Evolutionary conservation across 2,329 filamentous ascomycete species (phyloP).

Genomic region (Arthroderma sp.): DNA sequence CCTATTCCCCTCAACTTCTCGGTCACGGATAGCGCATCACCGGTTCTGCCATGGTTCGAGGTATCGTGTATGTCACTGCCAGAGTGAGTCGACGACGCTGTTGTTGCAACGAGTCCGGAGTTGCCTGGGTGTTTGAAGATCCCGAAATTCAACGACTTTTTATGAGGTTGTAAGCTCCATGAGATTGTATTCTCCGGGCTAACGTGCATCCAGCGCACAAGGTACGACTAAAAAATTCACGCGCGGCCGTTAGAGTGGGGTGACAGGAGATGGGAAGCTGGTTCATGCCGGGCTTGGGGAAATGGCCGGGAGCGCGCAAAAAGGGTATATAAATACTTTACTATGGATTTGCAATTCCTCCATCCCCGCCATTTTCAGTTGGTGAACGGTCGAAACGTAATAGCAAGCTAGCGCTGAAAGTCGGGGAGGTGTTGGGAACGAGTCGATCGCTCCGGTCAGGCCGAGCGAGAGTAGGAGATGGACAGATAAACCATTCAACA

Average conservation of each 20-base stretch:
- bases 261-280: not conserved
- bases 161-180: conserved; percentile 95
- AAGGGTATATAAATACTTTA: conserved; percentile 50
- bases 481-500: no score
- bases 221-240: conserved; percentile 59
- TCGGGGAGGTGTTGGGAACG: no score
- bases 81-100: conserved; percentile 13
- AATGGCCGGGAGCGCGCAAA: not conserved
- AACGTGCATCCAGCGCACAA: conserved; percentile 93
- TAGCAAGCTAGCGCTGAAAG: no score
- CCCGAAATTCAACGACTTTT: conserved; percentile 96
- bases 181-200: conserved; percentile 83
- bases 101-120: conserved; percentile 33
- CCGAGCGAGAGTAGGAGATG: no score
- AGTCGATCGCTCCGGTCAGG: no score
- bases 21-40: conserved; percentile 49
- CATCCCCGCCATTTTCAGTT: conserved; percentile 64
- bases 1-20: conserved; percentile 52
- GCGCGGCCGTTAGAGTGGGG: conserved; percentile 14
- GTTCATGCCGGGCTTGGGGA: not conserved
- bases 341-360: conserved; percentile 95
- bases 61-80: conserved; percentile 22
- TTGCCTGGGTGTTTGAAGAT: conserved; percentile 92
- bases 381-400: no score
- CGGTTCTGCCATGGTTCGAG: conserved; percentile 34